phyloP scores from a whole-genome alignment of 768 basidiomycete genomes.

The Pseudohyphozyma bogoriensis region DNA sequence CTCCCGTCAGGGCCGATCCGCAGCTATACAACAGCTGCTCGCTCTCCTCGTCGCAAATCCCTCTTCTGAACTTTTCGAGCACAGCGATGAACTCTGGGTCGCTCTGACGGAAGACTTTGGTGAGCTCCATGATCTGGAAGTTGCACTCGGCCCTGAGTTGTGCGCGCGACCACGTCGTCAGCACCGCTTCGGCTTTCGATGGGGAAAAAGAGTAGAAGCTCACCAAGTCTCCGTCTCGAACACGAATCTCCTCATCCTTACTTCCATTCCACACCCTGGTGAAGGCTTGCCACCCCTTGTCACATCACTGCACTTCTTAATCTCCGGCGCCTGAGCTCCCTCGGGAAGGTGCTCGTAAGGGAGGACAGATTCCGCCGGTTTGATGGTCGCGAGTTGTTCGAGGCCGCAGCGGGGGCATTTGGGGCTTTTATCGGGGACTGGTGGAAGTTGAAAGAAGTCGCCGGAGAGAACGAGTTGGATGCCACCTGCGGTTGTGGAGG shows the following conservation, averaged over 20 bases:
- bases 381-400: neutral
- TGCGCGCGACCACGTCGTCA: neutral
- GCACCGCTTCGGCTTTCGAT: no score
- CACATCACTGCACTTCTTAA: neutral
- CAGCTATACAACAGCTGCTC: conserved; percentile 24
- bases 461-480: conserved; percentile 38
- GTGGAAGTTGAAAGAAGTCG: conserved; percentile 43
- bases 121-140: conserved; percentile 31
- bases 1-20: conserved; percentile 27
- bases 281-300: neutral
- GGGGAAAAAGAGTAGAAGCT: neutral
- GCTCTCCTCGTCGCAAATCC: conserved; percentile 27
- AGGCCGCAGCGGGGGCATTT: conserved; percentile 19
- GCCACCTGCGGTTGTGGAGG: neutral
- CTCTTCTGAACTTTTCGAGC: conserved; percentile 37
- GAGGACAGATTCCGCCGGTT: neutral
- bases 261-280: conserved; percentile 10
- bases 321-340: neutral
- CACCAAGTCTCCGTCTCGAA: conserved; percentile 39
- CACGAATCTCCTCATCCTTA: conserved; percentile 27
- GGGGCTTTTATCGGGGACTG: conserved; percentile 33
- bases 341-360: neutral
- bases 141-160: conserved; percentile 23
- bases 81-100: conserved; percentile 35
- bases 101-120: conserved; percentile 37